A percentile compares a stretch with the other conserved stretches of the same genome.
Conservation (phyloP, 805 yeast species). For the Cyberlindnera meyerae region DNA sequence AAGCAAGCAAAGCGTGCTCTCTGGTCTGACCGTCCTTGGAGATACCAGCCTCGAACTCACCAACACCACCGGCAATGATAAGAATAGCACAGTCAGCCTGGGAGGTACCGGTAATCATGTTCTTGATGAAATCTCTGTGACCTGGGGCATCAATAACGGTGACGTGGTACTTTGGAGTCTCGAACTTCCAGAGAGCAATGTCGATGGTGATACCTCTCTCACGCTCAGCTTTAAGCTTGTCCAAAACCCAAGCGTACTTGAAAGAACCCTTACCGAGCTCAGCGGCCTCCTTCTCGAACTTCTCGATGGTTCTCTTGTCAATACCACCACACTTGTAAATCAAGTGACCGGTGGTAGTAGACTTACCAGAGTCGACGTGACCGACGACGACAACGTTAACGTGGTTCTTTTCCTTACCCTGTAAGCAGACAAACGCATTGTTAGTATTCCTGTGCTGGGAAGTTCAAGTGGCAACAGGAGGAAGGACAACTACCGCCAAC, state of each 20-base stretch:
- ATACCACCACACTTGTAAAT: constrained; percentile 99
- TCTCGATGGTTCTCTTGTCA: constrained; percentile 97
- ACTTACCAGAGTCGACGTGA: constrained; percentile 99
- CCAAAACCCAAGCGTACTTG: constrained; percentile 97
- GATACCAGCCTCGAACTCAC: constrained; percentile 96
- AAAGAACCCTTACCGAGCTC: constrained; percentile 96
- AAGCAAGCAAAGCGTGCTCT: constrained; percentile 89
- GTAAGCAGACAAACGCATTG: constrained; percentile 13
- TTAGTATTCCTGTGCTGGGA: no score
- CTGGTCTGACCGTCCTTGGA: constrained; percentile 93
- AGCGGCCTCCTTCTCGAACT: constrained; percentile 96
- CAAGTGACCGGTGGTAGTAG: constrained; percentile 99
- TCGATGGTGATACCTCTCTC: constrained; percentile 97
- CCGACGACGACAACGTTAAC: constrained; percentile 99
- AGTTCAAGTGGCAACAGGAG: no score
- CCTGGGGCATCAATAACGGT: constrained; percentile 96
- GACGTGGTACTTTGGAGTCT: constrained; percentile 83
- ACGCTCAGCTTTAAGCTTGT: constrained; percentile 93
- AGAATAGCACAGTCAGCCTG: constrained; percentile 91
- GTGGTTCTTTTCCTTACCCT: constrained; percentile 96
- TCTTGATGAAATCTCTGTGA: constrained; percentile 94
- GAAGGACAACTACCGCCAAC: no score
- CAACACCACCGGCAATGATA: constrained; percentile 87
- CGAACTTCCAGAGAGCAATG: constrained; percentile 90
- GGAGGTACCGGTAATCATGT: constrained; percentile 93